Evolutionary conservation across 345 rosid species (phyloP), one percentile per base, ranked within the genome.

Genomic region (Microthlaspi erraticum): DNA sequence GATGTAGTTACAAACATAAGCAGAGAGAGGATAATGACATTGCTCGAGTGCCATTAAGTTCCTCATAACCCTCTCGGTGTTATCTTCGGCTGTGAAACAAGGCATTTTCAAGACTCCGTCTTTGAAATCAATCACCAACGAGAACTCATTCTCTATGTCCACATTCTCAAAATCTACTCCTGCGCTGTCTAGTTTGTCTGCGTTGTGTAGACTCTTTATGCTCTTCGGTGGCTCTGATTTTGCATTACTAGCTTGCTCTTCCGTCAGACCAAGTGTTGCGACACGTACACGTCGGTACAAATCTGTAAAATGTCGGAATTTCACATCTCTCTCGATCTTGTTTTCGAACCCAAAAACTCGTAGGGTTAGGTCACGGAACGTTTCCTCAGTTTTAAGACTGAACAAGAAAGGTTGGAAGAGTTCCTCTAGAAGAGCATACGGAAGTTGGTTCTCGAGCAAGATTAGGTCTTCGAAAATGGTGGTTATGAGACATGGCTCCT

Each of bases 21-120:
- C 37, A 7, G 41, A 1, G 1, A 0, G 0, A 19, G 68, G 54
- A 33, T 79, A 76, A 61, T 58, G 80, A 10, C 61, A 67, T 48
- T 63, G 75, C 52, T 72, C 80, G 2, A 79, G 63, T 17, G 82
- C 80, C 63, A 79, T 79, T 10, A 79, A 0, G 6, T 66, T 79
- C 17, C 82, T 68, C 4, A 75, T 2, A 17, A 39, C 3, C 9
- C 16, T 38, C 39, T 55, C 74, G 2, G 74, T 79, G 31, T 23
- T 51, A 1, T 66, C 77, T 1, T 33, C 34, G 0, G 20, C 63
- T 29, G 1, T 26, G 57, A 81, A 51, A 8, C 17, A 60, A 13
- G 81, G 81, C 11, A 81, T 70, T 8, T 68, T 55, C 50, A 74
- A 56, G 37, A 2, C 23, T 3, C 58, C 51, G 0, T 5, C 34